Conservation (phyloP, 108 stramenopile species). For the Pseudonitzschia pungens region DNA sequence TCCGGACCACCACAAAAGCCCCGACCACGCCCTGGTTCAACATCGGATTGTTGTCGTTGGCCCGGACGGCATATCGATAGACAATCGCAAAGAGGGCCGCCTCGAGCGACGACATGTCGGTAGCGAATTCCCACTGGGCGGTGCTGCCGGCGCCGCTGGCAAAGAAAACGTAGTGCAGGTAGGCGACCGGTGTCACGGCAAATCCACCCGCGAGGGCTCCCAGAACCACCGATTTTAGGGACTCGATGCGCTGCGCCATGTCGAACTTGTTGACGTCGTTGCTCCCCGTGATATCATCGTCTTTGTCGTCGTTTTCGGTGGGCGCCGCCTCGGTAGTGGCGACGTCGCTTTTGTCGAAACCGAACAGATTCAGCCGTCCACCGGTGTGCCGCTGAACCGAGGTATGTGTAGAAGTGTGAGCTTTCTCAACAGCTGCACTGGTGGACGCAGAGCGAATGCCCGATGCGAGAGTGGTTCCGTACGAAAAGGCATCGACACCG, state of each 20-base stretch:
- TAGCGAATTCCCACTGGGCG: conserved; percentile 79
- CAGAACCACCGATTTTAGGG: conserved; percentile 56
- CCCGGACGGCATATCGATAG: conserved; percentile 70
- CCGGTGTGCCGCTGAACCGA: no score
- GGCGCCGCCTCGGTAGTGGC: no score
- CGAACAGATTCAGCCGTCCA: no score
- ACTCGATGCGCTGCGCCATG: conserved; percentile 69
- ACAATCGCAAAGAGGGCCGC: conserved; percentile 79
- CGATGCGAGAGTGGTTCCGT: no score
- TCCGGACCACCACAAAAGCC: conserved; percentile 72
- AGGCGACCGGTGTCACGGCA: conserved; percentile 52
- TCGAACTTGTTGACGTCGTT: conserved; percentile 48
- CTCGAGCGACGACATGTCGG: conserved; percentile 68
- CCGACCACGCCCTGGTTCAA: conserved; percentile 73
- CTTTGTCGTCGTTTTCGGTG: no score
- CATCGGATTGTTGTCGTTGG: conserved; percentile 67
- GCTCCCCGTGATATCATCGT: no score
- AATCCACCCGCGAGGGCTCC: conserved; percentile 66
- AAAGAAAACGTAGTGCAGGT: conserved; percentile 43
- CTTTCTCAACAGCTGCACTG: no score
- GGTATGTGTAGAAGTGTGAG: no score
- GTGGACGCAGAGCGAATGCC: no score
- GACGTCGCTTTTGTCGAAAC: no score
- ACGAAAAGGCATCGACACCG: no score
- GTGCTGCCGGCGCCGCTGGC: conserved; percentile 5